These are phyloP conservation scores for Eutrema salsugineum DNA, from an alignment of 441 rosid genomes.

Conservation along the genomic window DNA sequence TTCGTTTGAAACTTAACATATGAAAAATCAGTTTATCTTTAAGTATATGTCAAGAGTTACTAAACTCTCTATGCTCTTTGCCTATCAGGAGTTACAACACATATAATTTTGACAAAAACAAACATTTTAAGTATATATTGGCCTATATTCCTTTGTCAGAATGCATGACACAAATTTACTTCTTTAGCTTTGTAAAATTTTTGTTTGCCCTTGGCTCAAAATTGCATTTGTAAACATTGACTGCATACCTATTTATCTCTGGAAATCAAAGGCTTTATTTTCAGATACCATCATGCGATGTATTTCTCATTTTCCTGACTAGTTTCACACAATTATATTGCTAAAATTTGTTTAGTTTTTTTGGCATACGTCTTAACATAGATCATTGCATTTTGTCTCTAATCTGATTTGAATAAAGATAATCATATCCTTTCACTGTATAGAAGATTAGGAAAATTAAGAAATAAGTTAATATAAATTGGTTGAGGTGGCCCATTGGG, in stretches of 20 bases:
- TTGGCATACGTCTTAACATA: background rate
- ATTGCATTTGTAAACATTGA: background rate
- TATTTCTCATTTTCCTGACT: background rate
- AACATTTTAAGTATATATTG: too few species aligned
- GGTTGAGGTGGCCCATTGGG: too few species aligned
- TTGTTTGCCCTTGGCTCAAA: background rate
- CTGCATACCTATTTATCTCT: background rate
- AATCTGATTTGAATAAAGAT: too few species aligned
- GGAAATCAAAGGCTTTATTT: background rate
- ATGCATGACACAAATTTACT: constrained; percentile 47
- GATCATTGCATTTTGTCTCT: constrained; percentile 1
- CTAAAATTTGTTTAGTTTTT: background rate
- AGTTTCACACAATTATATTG: background rate
- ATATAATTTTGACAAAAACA: too few species aligned
- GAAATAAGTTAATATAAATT: too few species aligned
- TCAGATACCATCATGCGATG: background rate
- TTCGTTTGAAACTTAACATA: too few species aligned
- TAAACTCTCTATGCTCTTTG: too few species aligned
- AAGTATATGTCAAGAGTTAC: too few species aligned
- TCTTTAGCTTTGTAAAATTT: background rate
- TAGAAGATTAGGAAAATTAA: too few species aligned
- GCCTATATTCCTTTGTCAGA: constrained; percentile 67
- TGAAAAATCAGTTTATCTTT: too few species aligned
- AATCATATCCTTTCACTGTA: too few species aligned
- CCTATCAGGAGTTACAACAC: too few species aligned